Evolutionary conservation across 225 moss, liverwort and hornwort species (phyloP).

Genomic region (Marchantia polymorpha): DNA sequence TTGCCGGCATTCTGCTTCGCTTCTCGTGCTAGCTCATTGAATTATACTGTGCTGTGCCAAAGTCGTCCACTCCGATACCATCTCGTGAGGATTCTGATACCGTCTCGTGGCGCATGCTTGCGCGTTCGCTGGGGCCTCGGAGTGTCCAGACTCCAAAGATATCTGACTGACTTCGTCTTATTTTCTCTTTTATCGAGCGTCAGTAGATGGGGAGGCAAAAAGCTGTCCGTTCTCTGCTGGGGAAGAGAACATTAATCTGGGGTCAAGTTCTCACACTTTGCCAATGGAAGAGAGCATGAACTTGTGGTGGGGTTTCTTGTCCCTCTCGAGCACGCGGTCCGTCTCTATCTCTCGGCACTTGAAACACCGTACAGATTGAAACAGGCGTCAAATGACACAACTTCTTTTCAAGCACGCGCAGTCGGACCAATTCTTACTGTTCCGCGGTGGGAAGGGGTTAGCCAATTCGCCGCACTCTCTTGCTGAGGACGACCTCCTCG

Average conservation of each 20-base stretch:
- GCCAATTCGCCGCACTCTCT: not conserved
- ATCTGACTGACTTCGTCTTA: not conserved
- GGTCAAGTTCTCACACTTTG: not conserved
- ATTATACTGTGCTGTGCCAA: no score
- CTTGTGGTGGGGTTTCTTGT: not conserved
- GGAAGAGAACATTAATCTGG: not conserved
- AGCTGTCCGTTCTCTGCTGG: not conserved
- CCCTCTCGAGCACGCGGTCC: not conserved
- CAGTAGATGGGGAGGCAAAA: not conserved
- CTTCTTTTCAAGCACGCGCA: not conserved
- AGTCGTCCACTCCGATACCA: not conserved
- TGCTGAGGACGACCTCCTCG: not conserved
- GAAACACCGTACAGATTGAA: not conserved
- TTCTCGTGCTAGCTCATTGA: not conserved
- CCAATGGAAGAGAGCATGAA: not conserved
- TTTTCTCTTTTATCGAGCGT: not conserved
- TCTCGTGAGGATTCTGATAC: constrained; percentile 3
- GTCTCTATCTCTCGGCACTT: not conserved
- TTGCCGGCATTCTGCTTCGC: not conserved
- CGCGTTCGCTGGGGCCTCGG: not conserved
- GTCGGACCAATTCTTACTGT: not conserved
- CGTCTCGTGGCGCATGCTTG: not conserved
- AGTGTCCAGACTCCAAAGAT: no score
- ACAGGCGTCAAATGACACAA: not conserved
- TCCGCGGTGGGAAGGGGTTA: not conserved